phyloP scores from a whole-genome alignment of 2,329 filamentous ascomycete genomes.

The Neospermospora avenae region DNA sequence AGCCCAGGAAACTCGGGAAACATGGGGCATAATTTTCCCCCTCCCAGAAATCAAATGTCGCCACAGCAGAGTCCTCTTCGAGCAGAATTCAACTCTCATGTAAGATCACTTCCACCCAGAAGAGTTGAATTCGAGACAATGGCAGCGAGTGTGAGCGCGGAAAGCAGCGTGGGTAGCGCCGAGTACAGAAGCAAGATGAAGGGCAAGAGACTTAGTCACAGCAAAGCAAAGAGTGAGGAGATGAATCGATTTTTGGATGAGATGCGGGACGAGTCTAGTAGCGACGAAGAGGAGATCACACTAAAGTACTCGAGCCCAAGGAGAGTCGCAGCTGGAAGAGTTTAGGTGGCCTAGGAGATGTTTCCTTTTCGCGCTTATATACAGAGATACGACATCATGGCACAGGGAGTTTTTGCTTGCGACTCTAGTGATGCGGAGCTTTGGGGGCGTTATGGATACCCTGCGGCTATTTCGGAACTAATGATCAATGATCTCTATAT shows the following conservation, averaged over 20 bases:
- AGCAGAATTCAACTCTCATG: slow-evolving; percentile 29
- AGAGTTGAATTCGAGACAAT: slow-evolving; percentile 29
- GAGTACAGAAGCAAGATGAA: slow-evolving; percentile 23
- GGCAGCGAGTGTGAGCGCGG: slow-evolving; percentile 19
- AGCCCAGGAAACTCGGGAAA: slow-evolving; percentile 70
- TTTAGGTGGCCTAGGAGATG: slow-evolving; percentile 15
- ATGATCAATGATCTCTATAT: slow-evolving; percentile 13
- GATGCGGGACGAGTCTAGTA: slow-evolving; percentile 33
- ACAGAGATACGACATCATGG: slow-evolving; percentile 14
- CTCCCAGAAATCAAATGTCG: slow-evolving; percentile 32
- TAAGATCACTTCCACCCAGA: slow-evolving; percentile 21
- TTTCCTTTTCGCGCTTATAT: slow-evolving; percentile 3
- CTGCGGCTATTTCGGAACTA: slow-evolving; percentile 9
- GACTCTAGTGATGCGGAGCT: slow-evolving; percentile 18
- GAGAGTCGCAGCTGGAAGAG: slow-evolving; percentile 24
- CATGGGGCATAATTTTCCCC: slow-evolving; percentile 53
- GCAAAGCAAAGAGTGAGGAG: slow-evolving; percentile 22
- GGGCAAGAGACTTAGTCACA: slow-evolving; percentile 13
- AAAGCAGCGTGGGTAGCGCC: slow-evolving; percentile 23
- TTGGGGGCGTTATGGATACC: slow-evolving; percentile 19
- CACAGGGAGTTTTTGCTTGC: slow-evolving; percentile 18
- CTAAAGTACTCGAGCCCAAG: slow-evolving; percentile 29
- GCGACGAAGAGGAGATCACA: slow-evolving; percentile 34
- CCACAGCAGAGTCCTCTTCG: slow-evolving; percentile 34
- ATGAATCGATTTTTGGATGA: slow-evolving; percentile 36